A percentile compares a stretch with the other conserved stretches of the same genome.
Evolutionary conservation across 116 monocot species (phyloP).

Genomic region (Phalaenopsis hybrid): DNA sequence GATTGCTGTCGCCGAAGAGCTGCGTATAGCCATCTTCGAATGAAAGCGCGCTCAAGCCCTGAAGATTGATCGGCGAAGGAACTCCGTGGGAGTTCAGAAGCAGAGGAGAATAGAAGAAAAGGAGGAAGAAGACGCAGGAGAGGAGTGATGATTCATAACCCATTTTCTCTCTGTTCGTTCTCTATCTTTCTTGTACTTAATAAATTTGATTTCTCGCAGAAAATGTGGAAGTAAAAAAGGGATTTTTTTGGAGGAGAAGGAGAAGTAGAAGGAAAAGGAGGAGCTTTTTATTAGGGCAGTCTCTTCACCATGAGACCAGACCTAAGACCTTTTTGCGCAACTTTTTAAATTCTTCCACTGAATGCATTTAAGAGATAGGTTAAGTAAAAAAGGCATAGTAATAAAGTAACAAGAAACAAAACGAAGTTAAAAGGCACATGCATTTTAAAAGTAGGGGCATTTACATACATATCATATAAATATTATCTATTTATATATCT

Average conservation of each 20-base stretch:
- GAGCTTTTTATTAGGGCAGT: background rate
- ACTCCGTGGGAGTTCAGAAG: background rate
- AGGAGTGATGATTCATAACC: background rate
- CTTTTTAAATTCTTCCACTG: background rate
- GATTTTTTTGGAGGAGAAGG: background rate
- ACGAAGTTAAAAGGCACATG: too few species aligned
- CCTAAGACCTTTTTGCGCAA: background rate
- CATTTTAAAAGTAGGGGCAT: too few species aligned
- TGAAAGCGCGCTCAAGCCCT: slow-evolving; percentile 24
- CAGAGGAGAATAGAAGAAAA: slow-evolving; percentile 1
- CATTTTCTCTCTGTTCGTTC: background rate
- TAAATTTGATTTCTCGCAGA: background rate
- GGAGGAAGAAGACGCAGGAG: background rate
- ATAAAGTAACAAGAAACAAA: too few species aligned
- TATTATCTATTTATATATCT: too few species aligned
- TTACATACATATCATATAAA: too few species aligned
- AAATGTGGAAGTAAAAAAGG: background rate
- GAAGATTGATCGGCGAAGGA: slow-evolving; percentile 12
- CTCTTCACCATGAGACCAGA: background rate
- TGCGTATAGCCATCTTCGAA: slow-evolving; percentile 85
- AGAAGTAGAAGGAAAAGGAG: background rate
- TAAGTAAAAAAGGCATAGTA: background rate
- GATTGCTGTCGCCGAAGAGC: slow-evolving; percentile 83
- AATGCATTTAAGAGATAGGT: background rate
- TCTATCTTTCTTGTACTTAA: too few species aligned